These are phyloP conservation scores for Gonapodya prolifera DNA, from an alignment of 192 early-diverging fungal species.

Conservation along the genomic window DNA sequence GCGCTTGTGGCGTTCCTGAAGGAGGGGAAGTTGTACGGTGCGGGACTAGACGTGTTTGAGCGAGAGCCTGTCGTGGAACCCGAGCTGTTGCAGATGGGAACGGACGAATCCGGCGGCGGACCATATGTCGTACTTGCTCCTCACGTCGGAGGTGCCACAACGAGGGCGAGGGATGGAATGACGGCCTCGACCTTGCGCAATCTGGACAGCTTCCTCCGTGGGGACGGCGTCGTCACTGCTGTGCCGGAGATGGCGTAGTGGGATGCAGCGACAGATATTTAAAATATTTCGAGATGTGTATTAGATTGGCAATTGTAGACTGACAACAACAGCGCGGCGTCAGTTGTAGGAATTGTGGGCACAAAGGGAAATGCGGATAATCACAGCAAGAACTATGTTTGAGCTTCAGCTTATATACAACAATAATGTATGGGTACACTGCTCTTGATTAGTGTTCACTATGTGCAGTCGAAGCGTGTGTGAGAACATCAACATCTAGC, in stretches of 20 bases:
- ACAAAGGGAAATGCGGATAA: no score
- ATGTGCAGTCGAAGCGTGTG: no score
- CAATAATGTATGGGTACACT: no score
- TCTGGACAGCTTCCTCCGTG: neutral
- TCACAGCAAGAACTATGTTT: no score
- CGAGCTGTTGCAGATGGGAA: slow-evolving; percentile 11
- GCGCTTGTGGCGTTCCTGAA: slow-evolving; percentile 21
- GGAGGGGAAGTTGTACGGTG: slow-evolving; percentile 23
- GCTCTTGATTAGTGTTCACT: no score
- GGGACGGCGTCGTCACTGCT: neutral
- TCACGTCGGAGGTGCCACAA: neutral
- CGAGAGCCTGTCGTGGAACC: slow-evolving; percentile 24
- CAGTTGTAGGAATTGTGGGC: no score
- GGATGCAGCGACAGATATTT: no score
- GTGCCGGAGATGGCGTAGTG: neutral
- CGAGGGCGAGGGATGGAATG: neutral
- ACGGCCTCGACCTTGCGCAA: neutral
- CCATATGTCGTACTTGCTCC: neutral
- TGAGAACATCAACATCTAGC: no score
- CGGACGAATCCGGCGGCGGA: neutral
- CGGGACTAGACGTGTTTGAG: slow-evolving; percentile 36
- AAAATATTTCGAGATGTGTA: no score
- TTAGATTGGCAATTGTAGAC: no score
- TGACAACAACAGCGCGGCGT: no score
- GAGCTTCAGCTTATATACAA: no score